These are phyloP conservation scores for Mycena pura DNA, from an alignment of 768 basidiomycete species.

Conservation along the genomic window DNA sequence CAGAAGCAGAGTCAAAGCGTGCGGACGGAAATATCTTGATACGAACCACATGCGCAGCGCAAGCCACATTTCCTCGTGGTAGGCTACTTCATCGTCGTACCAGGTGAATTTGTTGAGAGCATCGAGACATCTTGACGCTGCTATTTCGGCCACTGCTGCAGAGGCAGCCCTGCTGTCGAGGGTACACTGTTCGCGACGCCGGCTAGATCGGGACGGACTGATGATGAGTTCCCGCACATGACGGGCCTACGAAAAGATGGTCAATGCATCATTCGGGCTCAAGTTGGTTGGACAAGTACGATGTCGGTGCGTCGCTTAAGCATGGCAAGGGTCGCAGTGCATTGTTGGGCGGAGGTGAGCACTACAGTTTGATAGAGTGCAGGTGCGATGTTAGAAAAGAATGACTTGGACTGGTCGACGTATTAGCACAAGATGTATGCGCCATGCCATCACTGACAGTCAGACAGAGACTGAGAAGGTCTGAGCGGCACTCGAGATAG, in stretches of 20 bases:
- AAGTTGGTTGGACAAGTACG: too few relatives aligned
- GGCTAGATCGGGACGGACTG: conserved; percentile 41
- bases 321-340: conserved; percentile 69
- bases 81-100: conserved; percentile 74
- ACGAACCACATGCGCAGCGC: conserved; percentile 70
- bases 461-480: conserved; percentile 65
- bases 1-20: conserved; percentile 5
- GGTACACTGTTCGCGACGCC: conserved; percentile 20
- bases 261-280: too few relatives aligned
- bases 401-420: conserved; percentile 54
- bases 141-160: conserved; percentile 57
- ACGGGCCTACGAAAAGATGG: too few relatives aligned
- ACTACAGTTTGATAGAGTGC: conserved; percentile 66
- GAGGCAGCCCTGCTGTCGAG: conserved; percentile 51
- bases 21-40: not conserved
- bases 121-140: conserved; percentile 58
- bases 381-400: conserved; percentile 60
- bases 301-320: conserved; percentile 58
- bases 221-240: conserved; percentile 69
- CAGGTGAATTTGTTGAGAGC: conserved; percentile 72
- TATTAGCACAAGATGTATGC: not conserved
- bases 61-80: conserved; percentile 80
- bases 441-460: conserved; percentile 51
- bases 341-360: conserved; percentile 64
- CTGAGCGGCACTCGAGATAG: conserved; percentile 56